Percentiles rank a stretch among this genome's conserved stretches.
Conservation (phyloP, 306 rosid genomes). For the Cucumis hystrix region DNA sequence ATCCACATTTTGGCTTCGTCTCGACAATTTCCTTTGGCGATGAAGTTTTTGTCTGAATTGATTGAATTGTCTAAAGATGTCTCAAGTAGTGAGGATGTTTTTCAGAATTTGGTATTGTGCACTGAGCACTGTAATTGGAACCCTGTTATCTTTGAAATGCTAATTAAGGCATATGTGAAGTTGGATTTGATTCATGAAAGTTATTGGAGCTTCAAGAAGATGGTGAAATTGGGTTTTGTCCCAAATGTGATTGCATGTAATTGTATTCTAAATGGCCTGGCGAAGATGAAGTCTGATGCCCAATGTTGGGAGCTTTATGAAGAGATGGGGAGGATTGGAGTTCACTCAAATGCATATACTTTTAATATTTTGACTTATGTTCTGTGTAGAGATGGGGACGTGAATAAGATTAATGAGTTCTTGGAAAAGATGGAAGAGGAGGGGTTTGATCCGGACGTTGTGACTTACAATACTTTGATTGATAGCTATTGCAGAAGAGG, state of each 20-base stretch:
- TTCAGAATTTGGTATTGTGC: constrained; percentile 27
- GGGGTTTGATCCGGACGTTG: constrained; percentile 76
- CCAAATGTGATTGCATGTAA: constrained; percentile 67
- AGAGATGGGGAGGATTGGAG: constrained; percentile 73
- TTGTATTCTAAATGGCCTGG: constrained; percentile 47
- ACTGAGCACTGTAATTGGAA: constrained; percentile 76
- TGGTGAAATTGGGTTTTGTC: constrained; percentile 34
- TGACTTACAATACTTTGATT: constrained; percentile 66
- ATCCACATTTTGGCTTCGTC: constrained; percentile 61
- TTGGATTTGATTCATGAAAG: constrained; percentile 49
- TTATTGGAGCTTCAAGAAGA: constrained; percentile 42
- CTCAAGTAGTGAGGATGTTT: constrained; percentile 29
- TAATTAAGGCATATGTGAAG: constrained; percentile 73
- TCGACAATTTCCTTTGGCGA: constrained; percentile 36
- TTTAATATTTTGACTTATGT: constrained; percentile 68
- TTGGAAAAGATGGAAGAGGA: constrained; percentile 87
- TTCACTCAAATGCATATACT: constrained; percentile 60
- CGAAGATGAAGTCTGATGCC: constrained; percentile 28
- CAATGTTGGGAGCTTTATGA: constrained; percentile 77
- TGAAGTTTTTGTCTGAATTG: constrained; percentile 52
- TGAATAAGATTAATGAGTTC: constrained; percentile 56
- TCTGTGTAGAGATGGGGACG: constrained; percentile 53
- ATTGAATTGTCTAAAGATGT: constrained; percentile 24
- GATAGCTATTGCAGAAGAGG: constrained; percentile 66
- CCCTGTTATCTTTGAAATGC: constrained; percentile 59